Evolutionary conservation across 208 protist genomes (phyloP).

Genomic region (Acanthamoeba lenticulata): DNA sequence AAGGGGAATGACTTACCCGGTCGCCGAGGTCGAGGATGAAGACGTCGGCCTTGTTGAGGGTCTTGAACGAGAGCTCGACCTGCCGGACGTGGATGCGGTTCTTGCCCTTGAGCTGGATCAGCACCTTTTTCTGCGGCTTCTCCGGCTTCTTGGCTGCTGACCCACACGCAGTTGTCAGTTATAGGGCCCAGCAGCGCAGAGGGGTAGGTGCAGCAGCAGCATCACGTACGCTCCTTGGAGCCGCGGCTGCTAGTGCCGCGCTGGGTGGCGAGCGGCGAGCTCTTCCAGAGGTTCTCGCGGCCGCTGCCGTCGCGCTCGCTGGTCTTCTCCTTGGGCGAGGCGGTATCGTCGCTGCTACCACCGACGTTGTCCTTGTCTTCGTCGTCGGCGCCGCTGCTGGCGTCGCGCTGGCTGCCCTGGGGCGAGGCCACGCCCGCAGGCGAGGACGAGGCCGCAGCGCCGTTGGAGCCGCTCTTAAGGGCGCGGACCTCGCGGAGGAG

Average conservation of each 20-base stretch:
- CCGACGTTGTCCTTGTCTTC: neutral
- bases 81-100: slow-evolving; percentile 7
- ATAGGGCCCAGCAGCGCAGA: neutral
- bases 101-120: slow-evolving; percentile 46
- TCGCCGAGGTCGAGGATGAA: slow-evolving; percentile 57
- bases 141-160: neutral
- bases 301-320: neutral
- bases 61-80: slow-evolving; percentile 6
- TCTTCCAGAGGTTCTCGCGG: neutral
- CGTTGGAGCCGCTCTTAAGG: neutral
- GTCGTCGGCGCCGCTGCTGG: neutral
- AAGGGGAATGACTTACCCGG: neutral
- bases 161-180: neutral
- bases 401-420: neutral
- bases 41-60: slow-evolving; percentile 55
- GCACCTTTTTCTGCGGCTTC: slow-evolving; percentile 36
- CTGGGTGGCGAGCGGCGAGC: neutral
- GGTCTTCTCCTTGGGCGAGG: slow-evolving; percentile 1
- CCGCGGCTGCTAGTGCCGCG: neutral
- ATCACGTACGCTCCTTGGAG: slow-evolving; percentile 28
- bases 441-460: neutral
- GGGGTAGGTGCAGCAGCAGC: neutral
- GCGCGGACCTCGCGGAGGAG: neutral
- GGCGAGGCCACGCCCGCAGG: neutral
- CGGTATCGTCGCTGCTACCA: too few relatives aligned